Evolutionary conservation across 2,329 filamentous ascomycete genomes (phyloP).

Genomic region (Paraphaeosphaeria minitans): DNA sequence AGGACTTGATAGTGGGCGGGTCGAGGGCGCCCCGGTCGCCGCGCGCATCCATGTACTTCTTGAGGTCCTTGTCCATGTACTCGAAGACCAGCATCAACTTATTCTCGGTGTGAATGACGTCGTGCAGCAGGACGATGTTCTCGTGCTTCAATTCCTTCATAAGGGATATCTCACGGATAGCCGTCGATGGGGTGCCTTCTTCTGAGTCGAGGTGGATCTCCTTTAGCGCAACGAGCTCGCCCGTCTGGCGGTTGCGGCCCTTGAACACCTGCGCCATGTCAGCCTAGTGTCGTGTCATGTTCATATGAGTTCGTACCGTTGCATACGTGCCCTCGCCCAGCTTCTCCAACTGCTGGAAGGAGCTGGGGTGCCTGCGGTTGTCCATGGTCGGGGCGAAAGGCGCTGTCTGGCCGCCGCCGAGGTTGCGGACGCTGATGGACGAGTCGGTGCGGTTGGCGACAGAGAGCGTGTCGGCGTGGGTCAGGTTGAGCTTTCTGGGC

Average conservation of each 20-base stretch:
- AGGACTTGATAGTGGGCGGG: slow-evolving; percentile 91
- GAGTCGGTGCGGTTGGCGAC: slow-evolving; percentile 56
- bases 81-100: slow-evolving; percentile 99
- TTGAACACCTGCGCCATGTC: slow-evolving; percentile 82
- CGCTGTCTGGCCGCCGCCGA: slow-evolving; percentile 51
- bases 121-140: slow-evolving; percentile 95
- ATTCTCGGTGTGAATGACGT: slow-evolving; percentile 99
- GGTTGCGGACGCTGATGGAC: slow-evolving; percentile 55
- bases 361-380: slow-evolving; percentile 88
- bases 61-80: slow-evolving; percentile 97
- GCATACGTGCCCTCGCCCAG: slow-evolving; percentile 98
- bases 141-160: slow-evolving; percentile 99
- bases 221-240: slow-evolving; percentile 94
- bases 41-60: slow-evolving; percentile 97
- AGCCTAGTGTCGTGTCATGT: slow-evolving; percentile 16
- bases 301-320: slow-evolving; percentile 66
- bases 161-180: slow-evolving; percentile 96
- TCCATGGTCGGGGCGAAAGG: slow-evolving; percentile 67
- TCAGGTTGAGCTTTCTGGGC: slow-evolving; percentile 52
- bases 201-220: slow-evolving; percentile 99
- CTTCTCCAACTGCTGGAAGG: slow-evolving; percentile 98
- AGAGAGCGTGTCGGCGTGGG: slow-evolving; percentile 55
- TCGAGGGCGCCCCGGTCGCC: slow-evolving; percentile 90
- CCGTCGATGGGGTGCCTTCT: slow-evolving; percentile 95
- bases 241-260: slow-evolving; percentile 94